Conservation (phyloP, 257 asterid genomes). For the Nemophila menziesii region DNA sequence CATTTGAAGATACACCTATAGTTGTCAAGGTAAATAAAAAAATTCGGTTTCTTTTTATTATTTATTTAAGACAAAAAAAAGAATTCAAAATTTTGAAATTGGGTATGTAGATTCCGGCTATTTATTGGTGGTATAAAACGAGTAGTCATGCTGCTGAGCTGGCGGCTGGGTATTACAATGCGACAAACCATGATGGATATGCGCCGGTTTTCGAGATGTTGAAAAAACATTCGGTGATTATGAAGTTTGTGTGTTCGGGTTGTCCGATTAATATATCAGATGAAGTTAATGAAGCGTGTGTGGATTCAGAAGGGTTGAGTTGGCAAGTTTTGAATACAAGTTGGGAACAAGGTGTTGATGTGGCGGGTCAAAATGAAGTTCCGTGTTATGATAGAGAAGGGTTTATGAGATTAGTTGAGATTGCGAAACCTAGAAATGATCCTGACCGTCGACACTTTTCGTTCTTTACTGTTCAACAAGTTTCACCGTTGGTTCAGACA, state of each 20-base stretch:
- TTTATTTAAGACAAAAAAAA: too few species aligned
- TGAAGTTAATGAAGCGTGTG: conserved; percentile 35
- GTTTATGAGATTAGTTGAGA: conserved; percentile 35
- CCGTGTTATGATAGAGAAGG: conserved; percentile 46
- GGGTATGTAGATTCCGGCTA: conserved; percentile 43
- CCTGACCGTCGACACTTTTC: conserved; percentile 47
- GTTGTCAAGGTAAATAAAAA: conserved; percentile 39
- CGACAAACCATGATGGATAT: conserved; percentile 55
- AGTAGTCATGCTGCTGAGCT: conserved; percentile 73
- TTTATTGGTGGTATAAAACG: conserved; percentile 70
- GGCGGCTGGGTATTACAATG: conserved; percentile 60
- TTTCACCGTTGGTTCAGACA: conserved; percentile 35
- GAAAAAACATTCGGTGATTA: conserved; percentile 32
- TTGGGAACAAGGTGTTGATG: conserved; percentile 49
- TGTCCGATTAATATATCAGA: conserved; percentile 26
- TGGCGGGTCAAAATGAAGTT: conserved; percentile 48
- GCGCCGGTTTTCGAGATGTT: conserved; percentile 40
- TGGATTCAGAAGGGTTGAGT: conserved; percentile 49
- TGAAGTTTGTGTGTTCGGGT: conserved; percentile 37
- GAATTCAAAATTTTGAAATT: background rate
- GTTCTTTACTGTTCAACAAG: conserved; percentile 40
- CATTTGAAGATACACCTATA: conserved; percentile 43
- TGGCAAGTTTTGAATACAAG: conserved; percentile 69
- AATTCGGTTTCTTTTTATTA: background rate
- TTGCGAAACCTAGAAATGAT: conserved; percentile 52